Evolutionary conservation across 306 rosid genomes (phyloP).

Genomic region (Cucumis hystrix): DNA sequence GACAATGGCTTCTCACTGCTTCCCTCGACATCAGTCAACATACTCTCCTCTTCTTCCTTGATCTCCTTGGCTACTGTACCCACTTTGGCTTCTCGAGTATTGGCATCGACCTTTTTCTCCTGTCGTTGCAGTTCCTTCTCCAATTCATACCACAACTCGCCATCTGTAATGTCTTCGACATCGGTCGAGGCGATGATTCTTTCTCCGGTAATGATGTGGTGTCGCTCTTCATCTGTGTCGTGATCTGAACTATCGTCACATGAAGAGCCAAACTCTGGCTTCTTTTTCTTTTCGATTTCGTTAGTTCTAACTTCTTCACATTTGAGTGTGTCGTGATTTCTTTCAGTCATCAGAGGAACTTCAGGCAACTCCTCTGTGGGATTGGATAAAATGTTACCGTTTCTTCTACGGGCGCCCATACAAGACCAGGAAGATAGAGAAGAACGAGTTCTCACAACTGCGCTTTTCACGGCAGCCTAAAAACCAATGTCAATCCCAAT

Average conservation of each 20-base stretch:
- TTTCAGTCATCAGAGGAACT: constrained; percentile 31
- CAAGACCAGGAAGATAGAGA: constrained; percentile 90
- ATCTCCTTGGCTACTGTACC: constrained; percentile 73
- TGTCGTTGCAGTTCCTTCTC: constrained; percentile 77
- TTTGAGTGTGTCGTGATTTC: constrained; percentile 18
- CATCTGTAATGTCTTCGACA: constrained; percentile 49
- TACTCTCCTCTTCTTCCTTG: constrained; percentile 59
- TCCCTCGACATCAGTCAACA: constrained; percentile 53
- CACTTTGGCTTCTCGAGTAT: constrained; percentile 54
- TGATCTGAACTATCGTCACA: constrained; percentile 41
- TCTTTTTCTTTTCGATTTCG: constrained; percentile 15
- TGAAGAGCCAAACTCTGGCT: constrained; percentile 26
- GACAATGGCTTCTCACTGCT: constrained; percentile 31
- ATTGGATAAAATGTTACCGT: constrained; percentile 24
- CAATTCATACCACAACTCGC: constrained; percentile 71
- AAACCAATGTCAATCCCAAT: background rate
- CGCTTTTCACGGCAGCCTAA: constrained; percentile 86
- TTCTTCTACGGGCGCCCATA: constrained; percentile 88
- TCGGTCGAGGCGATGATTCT: constrained; percentile 25
- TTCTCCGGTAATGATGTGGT: constrained; percentile 29
- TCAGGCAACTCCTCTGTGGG: constrained; percentile 33
- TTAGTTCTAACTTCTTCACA: constrained; percentile 16
- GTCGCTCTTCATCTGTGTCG: constrained; percentile 71
- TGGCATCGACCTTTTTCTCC: constrained; percentile 22
- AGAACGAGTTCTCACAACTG: constrained; percentile 86